Conservation (phyloP, 257 asterid genomes). For the Solanum pinnatisectum region DNA sequence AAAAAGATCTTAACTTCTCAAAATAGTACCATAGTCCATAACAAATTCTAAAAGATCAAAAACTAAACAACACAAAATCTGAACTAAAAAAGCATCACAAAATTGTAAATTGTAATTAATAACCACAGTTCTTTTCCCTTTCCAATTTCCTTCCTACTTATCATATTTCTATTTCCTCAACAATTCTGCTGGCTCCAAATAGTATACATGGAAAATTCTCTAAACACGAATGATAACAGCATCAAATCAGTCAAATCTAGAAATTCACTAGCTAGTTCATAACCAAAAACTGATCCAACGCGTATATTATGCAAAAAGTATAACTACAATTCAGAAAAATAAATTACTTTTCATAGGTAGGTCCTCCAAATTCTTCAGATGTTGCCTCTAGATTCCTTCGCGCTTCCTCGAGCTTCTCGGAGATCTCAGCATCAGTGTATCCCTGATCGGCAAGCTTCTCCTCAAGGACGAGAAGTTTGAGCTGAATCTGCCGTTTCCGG, state of each 20-base stretch:
- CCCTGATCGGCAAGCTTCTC: conserved; percentile 72
- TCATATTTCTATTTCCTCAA: neutral
- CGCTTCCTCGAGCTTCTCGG: conserved; percentile 60
- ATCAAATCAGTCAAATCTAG: neutral
- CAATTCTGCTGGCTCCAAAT: neutral
- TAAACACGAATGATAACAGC: neutral
- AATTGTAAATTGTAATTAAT: neutral
- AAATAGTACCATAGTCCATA: neutral
- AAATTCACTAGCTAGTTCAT: neutral
- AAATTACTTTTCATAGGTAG: neutral
- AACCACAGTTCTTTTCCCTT: neutral
- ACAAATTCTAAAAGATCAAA: neutral
- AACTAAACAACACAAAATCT: neutral
- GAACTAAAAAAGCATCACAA: neutral
- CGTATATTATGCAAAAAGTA: neutral
- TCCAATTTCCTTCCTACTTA: neutral
- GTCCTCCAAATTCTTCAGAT: conserved; percentile 46
- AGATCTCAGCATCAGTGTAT: conserved; percentile 58
- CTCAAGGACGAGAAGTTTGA: conserved; percentile 71
- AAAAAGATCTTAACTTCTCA: neutral
- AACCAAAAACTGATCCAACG: neutral
- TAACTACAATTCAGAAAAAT: neutral
- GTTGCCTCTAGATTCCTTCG: conserved; percentile 45
- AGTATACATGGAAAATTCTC: neutral
- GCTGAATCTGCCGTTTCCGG: conserved; percentile 81